These are phyloP conservation scores for Vicia villosa DNA, from an alignment of 306 rosid species.

Conservation along the genomic window DNA sequence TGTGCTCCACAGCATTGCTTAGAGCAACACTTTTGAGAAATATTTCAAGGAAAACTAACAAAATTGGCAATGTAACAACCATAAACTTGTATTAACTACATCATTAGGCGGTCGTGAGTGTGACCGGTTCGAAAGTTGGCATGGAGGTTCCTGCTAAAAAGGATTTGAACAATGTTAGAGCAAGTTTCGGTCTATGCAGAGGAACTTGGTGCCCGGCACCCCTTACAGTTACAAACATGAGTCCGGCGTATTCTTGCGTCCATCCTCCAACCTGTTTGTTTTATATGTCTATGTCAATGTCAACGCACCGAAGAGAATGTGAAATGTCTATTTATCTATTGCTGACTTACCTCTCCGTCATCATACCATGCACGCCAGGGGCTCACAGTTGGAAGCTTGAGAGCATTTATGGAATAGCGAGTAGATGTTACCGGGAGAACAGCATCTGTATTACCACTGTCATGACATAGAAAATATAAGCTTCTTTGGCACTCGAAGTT, in stretches of 20 bases:
- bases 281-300: slow-evolving; percentile 7
- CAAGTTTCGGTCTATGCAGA: slow-evolving; percentile 82
- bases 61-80: background rate
- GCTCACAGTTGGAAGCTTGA: slow-evolving; percentile 58
- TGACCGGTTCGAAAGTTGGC: slow-evolving; percentile 47
- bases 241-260: slow-evolving; percentile 85
- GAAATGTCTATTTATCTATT: background rate
- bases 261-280: slow-evolving; percentile 89
- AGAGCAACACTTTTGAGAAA: background rate
- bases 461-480: background rate
- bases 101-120: slow-evolving; percentile 31
- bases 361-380: slow-evolving; percentile 90
- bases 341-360: slow-evolving; percentile 55
- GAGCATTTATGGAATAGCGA: slow-evolving; percentile 74
- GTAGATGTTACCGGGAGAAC: slow-evolving; percentile 81
- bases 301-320: background rate
- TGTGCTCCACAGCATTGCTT: background rate
- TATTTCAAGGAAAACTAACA: background rate
- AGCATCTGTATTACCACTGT: slow-evolving; percentile 86
- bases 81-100: slow-evolving; percentile 31
- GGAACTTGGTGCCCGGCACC: slow-evolving; percentile 99
- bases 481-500: background rate
- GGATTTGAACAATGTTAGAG: slow-evolving; percentile 62
- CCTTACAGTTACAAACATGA: slow-evolving; percentile 75
- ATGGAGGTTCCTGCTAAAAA: slow-evolving; percentile 73